Conservation (phyloP, 768 basidiomycete genomes). For the Tylopilus felleus region DNA sequence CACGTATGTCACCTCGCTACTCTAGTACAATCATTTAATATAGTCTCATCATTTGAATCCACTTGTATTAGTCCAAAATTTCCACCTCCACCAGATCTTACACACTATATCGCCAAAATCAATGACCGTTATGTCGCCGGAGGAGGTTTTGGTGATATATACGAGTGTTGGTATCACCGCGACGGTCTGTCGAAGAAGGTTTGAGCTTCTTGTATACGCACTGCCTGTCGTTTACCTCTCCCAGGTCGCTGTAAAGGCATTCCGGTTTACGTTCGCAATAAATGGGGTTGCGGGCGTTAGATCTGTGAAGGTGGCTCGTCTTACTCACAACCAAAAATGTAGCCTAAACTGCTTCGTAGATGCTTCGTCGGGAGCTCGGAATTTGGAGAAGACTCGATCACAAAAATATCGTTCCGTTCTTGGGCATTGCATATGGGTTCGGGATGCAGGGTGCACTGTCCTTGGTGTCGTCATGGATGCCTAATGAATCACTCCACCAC, state of each 20-base stretch:
- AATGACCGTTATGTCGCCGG: neutral
- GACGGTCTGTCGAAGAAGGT: no score
- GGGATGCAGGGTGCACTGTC: constrained; percentile 21
- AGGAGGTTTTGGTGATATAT: constrained; percentile 4
- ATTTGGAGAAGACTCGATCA: constrained; percentile 26
- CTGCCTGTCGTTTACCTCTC: no score
- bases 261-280: constrained; percentile 5
- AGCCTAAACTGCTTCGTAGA: neutral
- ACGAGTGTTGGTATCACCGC: neutral
- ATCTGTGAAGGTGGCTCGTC: neutral
- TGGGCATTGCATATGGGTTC: constrained; percentile 14
- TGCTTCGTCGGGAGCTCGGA: constrained; percentile 24
- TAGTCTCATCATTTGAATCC: no score
- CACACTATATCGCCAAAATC: neutral
- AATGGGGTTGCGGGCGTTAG: neutral
- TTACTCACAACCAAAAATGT: neutral
- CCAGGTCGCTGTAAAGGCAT: constrained; percentile 23
- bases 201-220: no score
- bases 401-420: constrained; percentile 24
- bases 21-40: no score
- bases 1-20: no score
- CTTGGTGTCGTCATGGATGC: constrained; percentile 32
- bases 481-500: constrained; percentile 19
- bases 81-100: constrained; percentile 5
- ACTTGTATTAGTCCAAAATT: no score